These are phyloP conservation scores for Teunomyces kruisii DNA, from an alignment of 805 yeast species.

Conservation along the genomic window DNA sequence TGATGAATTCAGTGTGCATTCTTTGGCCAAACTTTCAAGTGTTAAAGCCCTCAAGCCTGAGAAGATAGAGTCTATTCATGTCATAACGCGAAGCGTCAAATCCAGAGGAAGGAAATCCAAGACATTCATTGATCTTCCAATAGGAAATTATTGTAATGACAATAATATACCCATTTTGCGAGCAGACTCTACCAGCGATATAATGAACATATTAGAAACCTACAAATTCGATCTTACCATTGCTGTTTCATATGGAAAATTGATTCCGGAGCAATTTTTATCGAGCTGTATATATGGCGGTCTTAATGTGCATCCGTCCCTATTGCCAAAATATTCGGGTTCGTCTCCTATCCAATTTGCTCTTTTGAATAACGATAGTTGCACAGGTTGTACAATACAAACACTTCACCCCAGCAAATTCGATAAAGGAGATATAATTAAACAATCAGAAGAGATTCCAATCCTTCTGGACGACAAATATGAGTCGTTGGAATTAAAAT, in stretches of 20 bases:
- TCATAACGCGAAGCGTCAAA: constrained; percentile 65
- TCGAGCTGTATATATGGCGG: constrained; percentile 57
- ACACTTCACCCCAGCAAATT: constrained; percentile 85
- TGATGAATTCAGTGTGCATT: constrained; percentile 63
- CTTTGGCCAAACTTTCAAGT: constrained; percentile 43
- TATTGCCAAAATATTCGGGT: constrained; percentile 80
- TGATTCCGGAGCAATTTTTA: constrained; percentile 69
- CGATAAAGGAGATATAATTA: constrained; percentile 72
- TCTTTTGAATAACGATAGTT: constrained; percentile 56
- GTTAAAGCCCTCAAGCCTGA: constrained; percentile 12
- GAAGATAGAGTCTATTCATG: constrained; percentile 46
- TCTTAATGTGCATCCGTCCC: constrained; percentile 88
- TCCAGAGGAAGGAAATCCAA: constrained; percentile 59
- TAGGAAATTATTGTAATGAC: constrained; percentile 30
- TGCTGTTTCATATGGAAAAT: constrained; percentile 89
- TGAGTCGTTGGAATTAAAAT: constrained; percentile 42
- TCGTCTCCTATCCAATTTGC: constrained; percentile 89
- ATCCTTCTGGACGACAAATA: constrained; percentile 47
- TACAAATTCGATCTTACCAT: constrained; percentile 59
- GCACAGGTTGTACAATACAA: constrained; percentile 86
- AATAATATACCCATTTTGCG: constrained; percentile 31
- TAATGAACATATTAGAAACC: constrained; percentile 17
- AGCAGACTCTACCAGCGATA: constrained; percentile 52
- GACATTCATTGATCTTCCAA: constrained; percentile 51
- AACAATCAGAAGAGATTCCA: constrained; percentile 49